These are phyloP conservation scores for Hygrophoropsis aurantiaca DNA, from an alignment of 768 basidiomycete species.

Conservation along the genomic window DNA sequence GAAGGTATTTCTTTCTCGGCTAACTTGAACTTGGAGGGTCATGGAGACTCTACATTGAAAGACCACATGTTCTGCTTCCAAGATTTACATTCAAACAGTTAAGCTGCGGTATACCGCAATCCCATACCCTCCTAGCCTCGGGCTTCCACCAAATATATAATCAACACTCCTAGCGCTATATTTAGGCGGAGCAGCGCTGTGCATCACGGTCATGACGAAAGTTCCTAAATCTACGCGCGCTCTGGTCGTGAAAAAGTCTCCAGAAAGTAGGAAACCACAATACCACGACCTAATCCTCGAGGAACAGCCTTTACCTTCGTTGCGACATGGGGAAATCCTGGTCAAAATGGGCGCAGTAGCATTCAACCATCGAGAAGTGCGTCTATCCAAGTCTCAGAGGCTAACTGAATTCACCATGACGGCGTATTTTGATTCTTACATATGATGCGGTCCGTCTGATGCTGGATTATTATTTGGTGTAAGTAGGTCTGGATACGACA, in stretches of 20 bases:
- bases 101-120: too few relatives aligned
- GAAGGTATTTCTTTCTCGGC: too few relatives aligned
- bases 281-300: conserved; percentile 60
- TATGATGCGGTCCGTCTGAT: background rate
- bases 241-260: conserved; percentile 47
- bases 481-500: conserved; percentile 71
- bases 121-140: too few relatives aligned
- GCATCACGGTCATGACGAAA: conserved; percentile 1
- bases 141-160: too few relatives aligned
- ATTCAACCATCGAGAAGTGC: conserved; percentile 78
- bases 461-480: background rate
- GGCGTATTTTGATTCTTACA: background rate
- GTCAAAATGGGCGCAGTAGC: conserved; percentile 68
- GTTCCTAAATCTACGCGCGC: conserved; percentile 47
- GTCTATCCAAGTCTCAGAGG: conserved; percentile 4
- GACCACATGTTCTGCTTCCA: too few relatives aligned
- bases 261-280: conserved; percentile 36
- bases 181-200: too few relatives aligned
- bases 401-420: background rate
- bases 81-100: too few relatives aligned
- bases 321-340: conserved; percentile 59
- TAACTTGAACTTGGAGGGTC: too few relatives aligned
- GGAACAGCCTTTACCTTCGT: conserved; percentile 45
- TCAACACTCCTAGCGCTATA: too few relatives aligned
- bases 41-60: too few relatives aligned